Evolutionary conservation across 2,329 filamentous ascomycete genomes (phyloP), one percentile per base, ranked within the genome.

Genomic region (Fusarium begoniae): DNA sequence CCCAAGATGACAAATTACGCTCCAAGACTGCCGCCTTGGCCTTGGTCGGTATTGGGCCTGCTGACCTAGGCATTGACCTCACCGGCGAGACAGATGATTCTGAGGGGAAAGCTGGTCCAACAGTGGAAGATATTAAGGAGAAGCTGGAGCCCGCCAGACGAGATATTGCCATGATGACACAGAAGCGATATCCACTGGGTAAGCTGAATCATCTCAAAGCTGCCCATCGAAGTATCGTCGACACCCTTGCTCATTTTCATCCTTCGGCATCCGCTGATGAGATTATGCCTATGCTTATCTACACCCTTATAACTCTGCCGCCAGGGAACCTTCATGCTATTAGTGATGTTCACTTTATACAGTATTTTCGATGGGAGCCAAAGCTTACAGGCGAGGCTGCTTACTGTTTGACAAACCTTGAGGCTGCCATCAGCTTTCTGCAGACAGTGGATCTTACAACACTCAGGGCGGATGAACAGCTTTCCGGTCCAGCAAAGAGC

Each of bases 261-360:
- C 90, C 89, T 24, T 91, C 95, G 2, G 98, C 96, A 2, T 98
- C 96, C 2, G 96, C 96, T 6, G 96, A 99, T 80, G 96, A 98
- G 83, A 97, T 99, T 62, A 91, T 99, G 81, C 96, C 96, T 2
- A 98, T 97, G 82, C 88, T 99, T 72, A 99, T 99, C 70, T 99
- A 97, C 84, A 94, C 95, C 0, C 89, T 99, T 69, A 97, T 99
- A 80, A 98, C 95, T 6, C 92, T 95, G 50, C 92, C 94, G 1
- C 93, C 95, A 0, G 93, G 96, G 81, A 90, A 92, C 40, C 91
- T 98, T 54, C 94, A 95, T 81, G 92, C 95, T 63, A 94, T 98
- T 79, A 98, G 96, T 85, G 97, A 99, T 81, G 86, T 97, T n/a
- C 91, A 93, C 76, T 99, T 98, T 81, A 95, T 98, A 75, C 95